phyloP scores from a whole-genome alignment of 1,284 basidiomycete species.

The Malassezia vespertilionis region DNA sequence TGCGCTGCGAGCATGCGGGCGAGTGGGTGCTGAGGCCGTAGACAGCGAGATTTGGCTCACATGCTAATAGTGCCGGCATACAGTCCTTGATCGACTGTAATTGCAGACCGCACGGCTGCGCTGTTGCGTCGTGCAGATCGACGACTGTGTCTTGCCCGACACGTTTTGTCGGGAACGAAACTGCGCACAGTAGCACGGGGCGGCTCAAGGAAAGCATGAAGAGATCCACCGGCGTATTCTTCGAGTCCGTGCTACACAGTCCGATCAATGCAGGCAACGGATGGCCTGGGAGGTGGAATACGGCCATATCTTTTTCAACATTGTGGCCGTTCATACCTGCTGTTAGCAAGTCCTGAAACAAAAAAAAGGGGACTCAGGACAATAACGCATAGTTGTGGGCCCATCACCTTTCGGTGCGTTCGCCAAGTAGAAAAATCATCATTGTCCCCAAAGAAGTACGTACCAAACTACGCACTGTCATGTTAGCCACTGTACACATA shows the following conservation, averaged over 20 bases:
- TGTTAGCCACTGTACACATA: slow-evolving; percentile 1
- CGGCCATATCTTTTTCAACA: slow-evolving; percentile 20
- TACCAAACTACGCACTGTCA: neutral
- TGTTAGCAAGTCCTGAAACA: slow-evolving; percentile 2
- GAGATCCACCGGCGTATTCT: slow-evolving; percentile 25
- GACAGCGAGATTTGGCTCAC: slow-evolving; percentile 24
- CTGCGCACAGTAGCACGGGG: slow-evolving; percentile 30
- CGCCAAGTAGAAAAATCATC: slow-evolving; percentile 13
- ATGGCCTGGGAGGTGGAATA: slow-evolving; percentile 38
- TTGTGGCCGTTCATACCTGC: slow-evolving; percentile 4
- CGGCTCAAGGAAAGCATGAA: slow-evolving; percentile 30
- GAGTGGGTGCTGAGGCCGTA: slow-evolving; percentile 31
- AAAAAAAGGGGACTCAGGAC: slow-evolving; percentile 11
- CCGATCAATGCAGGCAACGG: slow-evolving; percentile 34
- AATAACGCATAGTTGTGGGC: slow-evolving; percentile 17
- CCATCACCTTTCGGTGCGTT: slow-evolving; percentile 21
- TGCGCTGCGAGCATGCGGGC: slow-evolving; percentile 13
- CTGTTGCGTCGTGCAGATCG: slow-evolving; percentile 15
- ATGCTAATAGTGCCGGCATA: slow-evolving; percentile 13
- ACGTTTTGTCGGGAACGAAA: slow-evolving; percentile 22
- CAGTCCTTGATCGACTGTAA: slow-evolving; percentile 20
- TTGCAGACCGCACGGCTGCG: slow-evolving; percentile 22
- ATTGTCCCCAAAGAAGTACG: slow-evolving; percentile 1
- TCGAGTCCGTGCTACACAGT: slow-evolving; percentile 22
- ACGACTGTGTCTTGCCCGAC: slow-evolving; percentile 9